phyloP scores from a whole-genome alignment of 2,329 filamentous ascomycete species.

The Ambrosiella cleistominuta region DNA sequence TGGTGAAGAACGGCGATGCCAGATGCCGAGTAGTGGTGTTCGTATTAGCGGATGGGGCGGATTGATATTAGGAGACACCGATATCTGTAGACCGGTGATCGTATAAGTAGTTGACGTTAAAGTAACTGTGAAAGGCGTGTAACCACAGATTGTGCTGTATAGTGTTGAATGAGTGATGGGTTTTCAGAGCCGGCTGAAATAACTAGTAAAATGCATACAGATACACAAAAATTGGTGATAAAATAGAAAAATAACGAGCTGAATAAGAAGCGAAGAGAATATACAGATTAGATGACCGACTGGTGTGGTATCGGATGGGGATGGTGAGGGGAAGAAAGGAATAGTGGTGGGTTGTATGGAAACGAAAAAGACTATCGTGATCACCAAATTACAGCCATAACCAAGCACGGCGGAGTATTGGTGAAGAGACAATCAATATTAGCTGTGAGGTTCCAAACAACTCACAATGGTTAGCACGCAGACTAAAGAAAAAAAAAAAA shows the following conservation, averaged over 20 bases:
- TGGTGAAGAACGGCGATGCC: not conserved
- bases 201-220: conserved; percentile 16
- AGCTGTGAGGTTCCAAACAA: conserved; percentile 5
- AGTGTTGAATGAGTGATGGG: not conserved
- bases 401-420: conserved; percentile 1
- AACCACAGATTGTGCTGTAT: not conserved
- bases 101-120: not conserved
- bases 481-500: conserved; percentile 5
- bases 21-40: conserved; percentile 1
- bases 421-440: not conserved
- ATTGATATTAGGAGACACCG: not conserved
- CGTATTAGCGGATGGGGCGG: not conserved
- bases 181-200: conserved; percentile 41
- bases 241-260: conserved; percentile 1
- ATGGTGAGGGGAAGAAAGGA: not conserved
- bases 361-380: not conserved
- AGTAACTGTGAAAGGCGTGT: not conserved
- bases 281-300: not conserved
- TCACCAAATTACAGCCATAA: conserved; percentile 1
- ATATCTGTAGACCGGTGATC: not conserved
- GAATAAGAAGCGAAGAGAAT: conserved; percentile 1
- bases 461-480: conserved; percentile 1
- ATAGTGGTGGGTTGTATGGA: not conserved
- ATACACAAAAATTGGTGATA: conserved; percentile 16
- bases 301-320: not conserved